phyloP scores from a whole-genome alignment of 306 rosid species.

The Macrotyloma uniflorum region DNA sequence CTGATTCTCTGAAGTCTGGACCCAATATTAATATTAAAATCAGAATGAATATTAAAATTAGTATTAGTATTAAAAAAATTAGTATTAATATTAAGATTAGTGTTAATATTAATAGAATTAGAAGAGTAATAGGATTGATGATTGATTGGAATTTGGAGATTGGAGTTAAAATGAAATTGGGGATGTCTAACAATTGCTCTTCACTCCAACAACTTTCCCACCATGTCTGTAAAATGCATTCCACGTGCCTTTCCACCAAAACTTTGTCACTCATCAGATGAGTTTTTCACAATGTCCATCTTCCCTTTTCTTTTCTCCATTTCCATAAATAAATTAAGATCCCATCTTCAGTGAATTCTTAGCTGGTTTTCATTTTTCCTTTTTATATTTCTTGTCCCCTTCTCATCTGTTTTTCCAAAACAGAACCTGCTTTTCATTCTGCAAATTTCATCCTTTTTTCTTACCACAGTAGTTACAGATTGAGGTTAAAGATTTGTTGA shows the following conservation, averaged over 20 bases:
- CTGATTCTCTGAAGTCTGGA: too few species aligned
- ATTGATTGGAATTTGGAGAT: too few species aligned
- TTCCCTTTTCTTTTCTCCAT: background rate
- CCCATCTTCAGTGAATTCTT: background rate
- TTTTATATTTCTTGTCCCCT: slow-evolving; percentile 32
- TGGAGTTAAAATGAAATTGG: slow-evolving; percentile 32
- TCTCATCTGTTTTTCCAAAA: slow-evolving; percentile 10
- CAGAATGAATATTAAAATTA: too few species aligned
- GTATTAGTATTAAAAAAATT: too few species aligned
- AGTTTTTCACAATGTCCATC: background rate
- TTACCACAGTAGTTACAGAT: too few species aligned
- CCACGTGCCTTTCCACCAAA: slow-evolving; percentile 75
- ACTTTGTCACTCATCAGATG: slow-evolving; percentile 9
- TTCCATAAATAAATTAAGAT: background rate
- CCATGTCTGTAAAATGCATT: slow-evolving; percentile 61
- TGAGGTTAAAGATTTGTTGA: too few species aligned
- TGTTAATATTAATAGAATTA: too few species aligned
- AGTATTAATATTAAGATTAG: too few species aligned
- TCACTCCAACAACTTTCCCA: slow-evolving; percentile 43
- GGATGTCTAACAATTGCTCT: slow-evolving; percentile 38
- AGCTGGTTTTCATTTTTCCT: slow-evolving; percentile 16
- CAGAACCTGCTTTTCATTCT: background rate
- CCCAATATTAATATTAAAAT: too few species aligned
- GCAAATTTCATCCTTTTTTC: too few species aligned
- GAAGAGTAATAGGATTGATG: too few species aligned